A percentile compares a stretch with the other conserved stretches of the same genome.
phyloP scores from a whole-genome alignment of 192 early-diverging fungal species.

The Ramicandelaber brevisporus region DNA sequence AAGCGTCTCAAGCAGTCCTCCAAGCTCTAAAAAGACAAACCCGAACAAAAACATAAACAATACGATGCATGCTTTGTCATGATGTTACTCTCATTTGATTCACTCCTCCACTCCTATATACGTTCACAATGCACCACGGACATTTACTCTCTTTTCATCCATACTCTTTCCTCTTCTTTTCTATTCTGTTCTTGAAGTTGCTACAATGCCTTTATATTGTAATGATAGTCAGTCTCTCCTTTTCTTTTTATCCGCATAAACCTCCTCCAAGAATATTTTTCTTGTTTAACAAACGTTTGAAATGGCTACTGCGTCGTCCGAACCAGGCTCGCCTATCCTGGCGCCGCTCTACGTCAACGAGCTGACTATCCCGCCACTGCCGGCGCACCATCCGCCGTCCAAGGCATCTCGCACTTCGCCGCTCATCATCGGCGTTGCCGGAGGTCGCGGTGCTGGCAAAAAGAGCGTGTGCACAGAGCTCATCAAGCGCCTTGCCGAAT shows the following conservation, averaged over 20 bases:
- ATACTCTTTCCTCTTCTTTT: too few relatives aligned
- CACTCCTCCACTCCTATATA: too few relatives aligned
- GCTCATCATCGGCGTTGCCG: conserved; percentile 16
- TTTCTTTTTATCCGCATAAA: not conserved
- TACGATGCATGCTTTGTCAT: too few relatives aligned
- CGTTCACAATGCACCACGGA: too few relatives aligned
- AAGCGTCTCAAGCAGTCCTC: too few relatives aligned
- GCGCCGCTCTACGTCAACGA: conserved; percentile 2
- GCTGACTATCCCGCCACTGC: not conserved
- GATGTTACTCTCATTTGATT: too few relatives aligned
- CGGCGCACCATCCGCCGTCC: not conserved
- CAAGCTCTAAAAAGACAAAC: too few relatives aligned
- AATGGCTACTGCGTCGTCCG: not conserved
- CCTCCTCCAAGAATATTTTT: not conserved
- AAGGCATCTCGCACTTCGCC: not conserved
- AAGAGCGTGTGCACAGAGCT: conserved; percentile 12
- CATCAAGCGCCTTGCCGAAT: conserved; percentile 4
- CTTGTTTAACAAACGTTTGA: not conserved
- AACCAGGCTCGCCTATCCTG: conserved; percentile 1
- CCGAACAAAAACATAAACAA: too few relatives aligned
- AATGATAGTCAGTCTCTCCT: not conserved
- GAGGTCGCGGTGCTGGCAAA: conserved; percentile 20
- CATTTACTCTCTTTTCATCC: too few relatives aligned
- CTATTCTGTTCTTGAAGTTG: too few relatives aligned
- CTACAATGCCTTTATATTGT: not conserved